These are phyloP conservation scores for Coemansia sp. DNA, from an alignment of 192 early-diverging fungal genomes.

Conservation along the genomic window DNA sequence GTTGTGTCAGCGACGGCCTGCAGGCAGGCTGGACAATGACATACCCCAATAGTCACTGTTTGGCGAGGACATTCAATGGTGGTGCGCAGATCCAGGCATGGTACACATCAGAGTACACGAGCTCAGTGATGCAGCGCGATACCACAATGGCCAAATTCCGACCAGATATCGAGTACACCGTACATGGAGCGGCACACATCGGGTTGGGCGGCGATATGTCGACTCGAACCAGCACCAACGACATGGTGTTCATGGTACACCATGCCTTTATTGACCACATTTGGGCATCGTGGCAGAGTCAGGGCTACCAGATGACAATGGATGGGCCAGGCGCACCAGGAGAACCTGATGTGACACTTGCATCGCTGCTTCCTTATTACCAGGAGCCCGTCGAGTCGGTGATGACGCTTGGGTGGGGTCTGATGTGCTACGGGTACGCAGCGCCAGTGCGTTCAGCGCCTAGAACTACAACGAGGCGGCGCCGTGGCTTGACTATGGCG, in stretches of 20 bases:
- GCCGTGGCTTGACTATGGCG: conserved; percentile 4
- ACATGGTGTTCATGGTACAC: conserved; percentile 57
- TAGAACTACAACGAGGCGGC: conserved; percentile 1
- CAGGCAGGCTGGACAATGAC: conserved; percentile 28
- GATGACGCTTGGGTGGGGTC: conserved; percentile 56
- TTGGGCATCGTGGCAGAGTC: conserved; percentile 58
- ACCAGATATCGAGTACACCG: conserved; percentile 45
- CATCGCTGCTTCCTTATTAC: conserved; percentile 25
- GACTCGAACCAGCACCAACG: conserved; percentile 52
- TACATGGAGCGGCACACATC: conserved; percentile 52
- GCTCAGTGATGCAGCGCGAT: conserved; percentile 36
- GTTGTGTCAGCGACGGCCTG: conserved; percentile 42
- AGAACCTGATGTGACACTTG: neutral
- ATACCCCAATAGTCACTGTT: conserved; percentile 46
- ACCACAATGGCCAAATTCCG: conserved; percentile 49
- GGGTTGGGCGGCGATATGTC: conserved; percentile 56
- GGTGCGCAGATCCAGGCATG: conserved; percentile 39
- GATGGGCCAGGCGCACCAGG: conserved; percentile 23
- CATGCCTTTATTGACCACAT: conserved; percentile 57
- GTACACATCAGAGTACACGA: conserved; percentile 51
- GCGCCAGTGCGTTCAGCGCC: conserved; percentile 23
- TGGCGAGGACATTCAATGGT: conserved; percentile 49
- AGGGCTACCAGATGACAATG: conserved; percentile 43
- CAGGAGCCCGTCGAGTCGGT: conserved; percentile 44
- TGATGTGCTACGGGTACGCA: conserved; percentile 57